Evolutionary conservation across 129 eudicot species (phyloP).

Genomic region (Tagetes erecta): DNA sequence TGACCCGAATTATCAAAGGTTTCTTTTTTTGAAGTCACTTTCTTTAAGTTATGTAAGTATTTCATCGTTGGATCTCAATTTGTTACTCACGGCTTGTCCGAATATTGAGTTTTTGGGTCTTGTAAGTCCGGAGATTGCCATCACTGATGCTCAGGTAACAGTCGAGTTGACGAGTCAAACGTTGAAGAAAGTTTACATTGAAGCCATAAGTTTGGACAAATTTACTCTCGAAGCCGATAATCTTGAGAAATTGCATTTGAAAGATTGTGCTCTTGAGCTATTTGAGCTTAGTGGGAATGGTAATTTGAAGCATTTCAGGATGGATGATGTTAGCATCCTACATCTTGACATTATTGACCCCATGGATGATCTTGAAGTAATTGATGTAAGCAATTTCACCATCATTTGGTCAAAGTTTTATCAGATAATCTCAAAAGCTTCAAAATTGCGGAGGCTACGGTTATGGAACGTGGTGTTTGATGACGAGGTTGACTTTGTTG

Average conservation of each 20-base stretch:
- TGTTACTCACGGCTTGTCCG: slow-evolving; percentile 69
- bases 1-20: slow-evolving; percentile 73
- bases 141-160: slow-evolving; percentile 67
- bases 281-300: slow-evolving; percentile 76
- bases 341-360: slow-evolving; percentile 75
- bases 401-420: slow-evolving; percentile 75
- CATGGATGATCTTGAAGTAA: slow-evolving; percentile 64
- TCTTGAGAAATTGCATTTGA: slow-evolving; percentile 69
- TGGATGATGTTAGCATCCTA: slow-evolving; percentile 75
- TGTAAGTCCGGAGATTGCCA: slow-evolving; percentile 64
- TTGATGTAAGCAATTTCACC: slow-evolving; percentile 74
- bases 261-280: slow-evolving; percentile 72
- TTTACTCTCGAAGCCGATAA: slow-evolving; percentile 70
- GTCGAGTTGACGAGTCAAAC: slow-evolving; percentile 61
- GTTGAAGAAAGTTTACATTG: slow-evolving; percentile 60
- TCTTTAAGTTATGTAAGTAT: slow-evolving; percentile 73
- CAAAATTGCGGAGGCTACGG: slow-evolving; percentile 63
- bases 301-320: slow-evolving; percentile 56
- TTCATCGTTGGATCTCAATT: slow-evolving; percentile 71
- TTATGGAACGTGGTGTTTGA: slow-evolving; percentile 83
- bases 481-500: slow-evolving; percentile 72
- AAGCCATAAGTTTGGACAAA: slow-evolving; percentile 78
- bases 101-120: slow-evolving; percentile 62
- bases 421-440: slow-evolving; percentile 69
- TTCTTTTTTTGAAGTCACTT: slow-evolving; percentile 54